Base-by-base conservation (phyloP, 192 early-diverging fungal species). In the Coemansia sp. region DNA sequence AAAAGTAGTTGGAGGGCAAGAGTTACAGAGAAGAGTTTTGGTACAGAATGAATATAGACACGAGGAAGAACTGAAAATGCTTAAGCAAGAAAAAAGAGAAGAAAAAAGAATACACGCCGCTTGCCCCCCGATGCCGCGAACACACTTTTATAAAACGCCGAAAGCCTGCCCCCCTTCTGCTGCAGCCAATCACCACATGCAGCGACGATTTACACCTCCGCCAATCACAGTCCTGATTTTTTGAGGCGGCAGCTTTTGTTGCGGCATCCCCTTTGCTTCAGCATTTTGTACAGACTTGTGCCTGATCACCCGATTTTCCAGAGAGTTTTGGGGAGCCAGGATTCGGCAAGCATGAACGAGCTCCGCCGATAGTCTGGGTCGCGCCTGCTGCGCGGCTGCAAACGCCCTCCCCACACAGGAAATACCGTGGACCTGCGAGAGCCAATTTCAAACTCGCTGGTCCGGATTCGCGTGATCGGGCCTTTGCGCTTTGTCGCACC, bases 171-270 rank as follows among this genome's bases (percentile, higher is more conserved):
- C 42, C 43, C 54, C 46, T 29, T 29, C 45, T 38, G 46, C 22
- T 60, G 58, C 62, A 56, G 69, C 62, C 69, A 63, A 65, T 71
- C 62, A 71, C 21, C 45, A 62, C 62, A 25, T 60, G 69, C 69
- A 64, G 62, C 45, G 35, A 64, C 47, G 52, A 7, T 24, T 48
- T 55, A 44, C 24, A 31, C 5, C 19, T 18, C 29, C 27, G 61
- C 69, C 69, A 72, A 72, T 72, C 63, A 49, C 52, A 54, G 22
- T 9, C 25, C 45, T 62, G 69, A 62, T 72, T 65, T 72, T 72
- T 65, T 22, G 63, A 43, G 55, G 25, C 56, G 63, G 51, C 62
- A 65, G 28, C 19, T 58, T 65, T 57, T 31, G 53, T 72, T 72
- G 69, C 58, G 52, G 6, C 6, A n/a, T 22, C 18, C 16, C 19